phyloP scores from a whole-genome alignment of 2,329 filamentous ascomycete species.

The Neopestalotiopsis sp. region DNA sequence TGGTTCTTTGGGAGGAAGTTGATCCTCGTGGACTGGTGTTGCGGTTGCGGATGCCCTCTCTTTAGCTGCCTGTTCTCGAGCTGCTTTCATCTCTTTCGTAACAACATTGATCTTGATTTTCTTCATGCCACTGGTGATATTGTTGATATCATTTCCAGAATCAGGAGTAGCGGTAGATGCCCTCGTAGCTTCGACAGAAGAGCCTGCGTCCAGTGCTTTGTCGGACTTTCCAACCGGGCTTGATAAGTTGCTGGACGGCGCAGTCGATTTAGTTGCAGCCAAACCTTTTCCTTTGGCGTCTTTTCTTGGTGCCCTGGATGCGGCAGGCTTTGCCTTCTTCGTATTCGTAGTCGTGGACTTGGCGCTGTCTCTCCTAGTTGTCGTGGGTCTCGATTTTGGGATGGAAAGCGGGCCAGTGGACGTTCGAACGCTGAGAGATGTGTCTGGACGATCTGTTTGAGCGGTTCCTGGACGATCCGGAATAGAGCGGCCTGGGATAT shows the following conservation, averaged over 20 bases:
- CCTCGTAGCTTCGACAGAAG: slow-evolving; percentile 5
- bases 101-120: slow-evolving; percentile 67
- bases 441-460: slow-evolving; percentile 45
- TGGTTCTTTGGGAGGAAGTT: background rate
- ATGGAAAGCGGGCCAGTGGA: slow-evolving; percentile 47
- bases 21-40: background rate
- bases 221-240: background rate
- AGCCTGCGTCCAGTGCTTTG: background rate
- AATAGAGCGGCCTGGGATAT: background rate
- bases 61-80: slow-evolving; percentile 44
- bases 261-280: slow-evolving; percentile 15
- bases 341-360: slow-evolving; percentile 35
- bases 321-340: slow-evolving; percentile 40
- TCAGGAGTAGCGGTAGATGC: slow-evolving; percentile 17
- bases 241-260: background rate
- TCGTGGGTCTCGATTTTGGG: slow-evolving; percentile 64
- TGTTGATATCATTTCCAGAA: slow-evolving; percentile 53
- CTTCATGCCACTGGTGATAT: slow-evolving; percentile 62
- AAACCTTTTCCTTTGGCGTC: slow-evolving; percentile 16
- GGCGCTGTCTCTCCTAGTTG: slow-evolving; percentile 48
- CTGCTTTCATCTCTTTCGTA: slow-evolving; percentile 63
- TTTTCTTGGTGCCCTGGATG: slow-evolving; percentile 18
- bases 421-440: slow-evolving; percentile 46
- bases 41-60: slow-evolving; percentile 21
- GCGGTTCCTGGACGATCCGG: slow-evolving; percentile 27